Conservation (phyloP, 129 eudicot species). For the Sambucus nigra region DNA sequence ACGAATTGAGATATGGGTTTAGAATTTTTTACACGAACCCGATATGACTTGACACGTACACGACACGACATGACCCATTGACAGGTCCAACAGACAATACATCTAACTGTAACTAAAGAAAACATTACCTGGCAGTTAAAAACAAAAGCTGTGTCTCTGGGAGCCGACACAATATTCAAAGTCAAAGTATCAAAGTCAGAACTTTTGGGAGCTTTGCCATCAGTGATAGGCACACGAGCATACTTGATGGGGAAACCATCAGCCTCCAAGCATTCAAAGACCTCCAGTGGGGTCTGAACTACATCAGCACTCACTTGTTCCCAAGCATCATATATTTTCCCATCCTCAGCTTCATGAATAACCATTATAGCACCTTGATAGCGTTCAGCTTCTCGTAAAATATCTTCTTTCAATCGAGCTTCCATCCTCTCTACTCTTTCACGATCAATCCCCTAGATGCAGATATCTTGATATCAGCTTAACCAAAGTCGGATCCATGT, state of each 20-base stretch:
- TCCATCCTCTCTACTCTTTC: conserved; percentile 97
- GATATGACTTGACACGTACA: too few species aligned
- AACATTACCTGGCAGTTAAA: conserved; percentile 79
- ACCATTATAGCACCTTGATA: conserved; percentile 89
- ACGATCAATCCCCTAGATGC: conserved; percentile 75
- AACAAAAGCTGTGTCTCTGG: conserved; percentile 81
- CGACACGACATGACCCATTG: too few species aligned
- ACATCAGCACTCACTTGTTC: conserved; percentile 55
- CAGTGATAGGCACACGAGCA: conserved; percentile 96
- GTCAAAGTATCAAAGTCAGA: conserved; percentile 88
- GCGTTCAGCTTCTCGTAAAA: conserved; percentile 72
- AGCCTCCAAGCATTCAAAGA: conserved; percentile 56
- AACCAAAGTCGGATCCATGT: background rate
- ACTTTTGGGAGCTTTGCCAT: conserved; percentile 96
- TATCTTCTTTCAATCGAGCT: conserved; percentile 79
- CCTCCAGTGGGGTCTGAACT: conserved; percentile 91
- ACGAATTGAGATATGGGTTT: too few species aligned
- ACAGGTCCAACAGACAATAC: background rate
- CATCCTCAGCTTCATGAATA: conserved; percentile 80
- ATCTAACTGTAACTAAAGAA: conserved; percentile 1
- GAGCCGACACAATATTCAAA: conserved; percentile 66
- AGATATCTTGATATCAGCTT: conserved; percentile 14
- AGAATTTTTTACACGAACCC: too few species aligned
- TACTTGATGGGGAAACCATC: conserved; percentile 80
- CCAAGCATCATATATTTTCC: conserved; percentile 82